Base-by-base conservation (phyloP, 2,329 filamentous ascomycete species). In the Penicillium sp. region DNA sequence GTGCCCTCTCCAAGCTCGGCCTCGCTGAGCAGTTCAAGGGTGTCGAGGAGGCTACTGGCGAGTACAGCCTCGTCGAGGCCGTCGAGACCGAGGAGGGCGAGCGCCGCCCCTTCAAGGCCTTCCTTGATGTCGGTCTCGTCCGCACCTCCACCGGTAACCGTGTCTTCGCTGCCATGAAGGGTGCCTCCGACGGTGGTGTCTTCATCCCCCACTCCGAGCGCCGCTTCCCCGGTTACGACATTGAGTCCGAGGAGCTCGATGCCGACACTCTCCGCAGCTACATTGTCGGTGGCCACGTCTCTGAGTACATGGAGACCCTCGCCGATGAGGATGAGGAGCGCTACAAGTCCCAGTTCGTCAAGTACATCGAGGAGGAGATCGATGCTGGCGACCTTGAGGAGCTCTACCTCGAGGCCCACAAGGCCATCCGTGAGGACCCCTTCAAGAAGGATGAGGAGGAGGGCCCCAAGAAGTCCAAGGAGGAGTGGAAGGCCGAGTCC, bases 261-360 rank as follows among this genome's bases (percentile, higher is more conserved):
- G 82, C 89, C 68, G 93, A 98, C 75, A 86, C 83, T 62, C 88
- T 98, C 72, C 89, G 91, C 82, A 95, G 90, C 81, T 98, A 98
- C 86, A 98, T 98, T 82, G 91, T 88, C 76, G 93, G 82, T 70
- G 91, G 93, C 55, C 93, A 98, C 84, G 88, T 98, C 59, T 90
- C 91, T 64, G 93, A 98, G 84, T 98, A 98, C 85, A 98, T 98
- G 93, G 93, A 98, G 86, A 93, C 86, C 50, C 87, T 98, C 59
- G 93, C 93, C 77, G 93, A 98, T 68, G 93, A 98, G 72, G 93
- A 98, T 71, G 93, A 98, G 87, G 93, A 98, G 84, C 90, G 93
- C 73, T 98, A 89, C 88, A 91, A 91, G 82, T 84, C 82, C 66
- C 93, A 98, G 81, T 98, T 98, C 86, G 80, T 84, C 74, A 86